Evolutionary conservation across 805 yeast species (phyloP), one percentile per base, ranked within the genome.

Genomic region (Zygosaccharomyces rouxii): DNA sequence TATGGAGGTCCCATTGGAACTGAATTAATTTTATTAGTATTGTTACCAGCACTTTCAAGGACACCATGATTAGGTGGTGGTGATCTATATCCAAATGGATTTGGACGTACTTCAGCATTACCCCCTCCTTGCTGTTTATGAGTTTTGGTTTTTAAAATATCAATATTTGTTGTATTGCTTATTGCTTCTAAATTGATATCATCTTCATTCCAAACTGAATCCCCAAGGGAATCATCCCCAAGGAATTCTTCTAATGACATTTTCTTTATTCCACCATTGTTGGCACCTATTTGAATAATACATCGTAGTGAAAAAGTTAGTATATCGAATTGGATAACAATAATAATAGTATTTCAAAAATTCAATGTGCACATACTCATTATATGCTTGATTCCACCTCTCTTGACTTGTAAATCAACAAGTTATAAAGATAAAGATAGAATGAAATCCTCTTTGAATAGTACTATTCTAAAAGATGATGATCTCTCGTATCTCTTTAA

Each of bases 1-100:
- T 73, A 84, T 1, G 90, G 90, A 0, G 86, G 85, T 0, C 64
- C 62, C 18, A 53, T 52, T 11, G 49, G 50, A 16, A 33, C 10
- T 6, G 21, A 33, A 19, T 11, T 33, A 16, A 7, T 7, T 7
- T 33, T 33, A 33, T 7, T 7, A 16, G 1, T 7, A 9, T 6
- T 14, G 37, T 9, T 14, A 14, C 37, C 37, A 33, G 11, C 21
- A 16, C 37, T 21, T 9, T 33, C 37, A 16, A 33, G 10, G 5
- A 33, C 16, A 33, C 19, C 9, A 33, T 33, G 37, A 16, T 33
- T 19, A 37, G 38, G 9, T 37, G 53, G 9, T 46, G 48, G 33
- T 51, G 55, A 41, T 14, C 44, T 35, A 30, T 50, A 43, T 6
- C 56, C 56, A 28, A 42, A 47, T 4, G 54, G 52, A 30, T 52